Conservation (phyloP, 1,284 basidiomycete genomes). For the Erythrobasidium hasegawianum region DNA sequence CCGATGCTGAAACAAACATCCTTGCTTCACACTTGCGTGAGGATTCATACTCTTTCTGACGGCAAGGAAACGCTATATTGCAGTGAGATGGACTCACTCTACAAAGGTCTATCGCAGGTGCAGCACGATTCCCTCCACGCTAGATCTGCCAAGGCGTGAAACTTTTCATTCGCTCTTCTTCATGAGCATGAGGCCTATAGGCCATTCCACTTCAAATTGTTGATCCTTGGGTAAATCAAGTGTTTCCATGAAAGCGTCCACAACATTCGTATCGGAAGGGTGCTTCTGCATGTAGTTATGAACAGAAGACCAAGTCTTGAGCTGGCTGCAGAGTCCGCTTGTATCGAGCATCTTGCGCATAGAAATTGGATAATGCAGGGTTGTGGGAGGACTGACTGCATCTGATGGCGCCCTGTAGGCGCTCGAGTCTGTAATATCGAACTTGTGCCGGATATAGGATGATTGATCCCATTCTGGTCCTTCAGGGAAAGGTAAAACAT, state of each 20-base stretch:
- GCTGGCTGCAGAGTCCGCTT: slow-evolving; percentile 63
- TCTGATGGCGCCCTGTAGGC: slow-evolving; percentile 9
- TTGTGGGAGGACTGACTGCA: slow-evolving; percentile 2
- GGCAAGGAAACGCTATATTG: too few species aligned
- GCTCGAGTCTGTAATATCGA: slow-evolving; percentile 9
- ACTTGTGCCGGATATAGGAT: slow-evolving; percentile 17
- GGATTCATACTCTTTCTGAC: too few species aligned
- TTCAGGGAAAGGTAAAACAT: slow-evolving; percentile 13
- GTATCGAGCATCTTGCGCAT: slow-evolving; percentile 63
- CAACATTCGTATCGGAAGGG: not conserved
- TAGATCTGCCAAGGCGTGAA: too few species aligned
- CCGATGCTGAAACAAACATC: too few species aligned
- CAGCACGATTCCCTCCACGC: too few species aligned
- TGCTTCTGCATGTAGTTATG: slow-evolving; percentile 62
- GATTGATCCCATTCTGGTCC: slow-evolving; percentile 2
- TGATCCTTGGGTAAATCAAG: slow-evolving; percentile 2
- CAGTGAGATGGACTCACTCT: too few species aligned
- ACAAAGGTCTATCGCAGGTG: too few species aligned
- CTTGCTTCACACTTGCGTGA: too few species aligned
- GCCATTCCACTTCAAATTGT: slow-evolving; percentile 17
- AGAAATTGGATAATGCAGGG: slow-evolving; percentile 50
- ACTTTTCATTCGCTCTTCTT: not conserved
- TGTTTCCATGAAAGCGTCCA: slow-evolving; percentile 12
- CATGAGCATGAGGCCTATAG: slow-evolving; percentile 19
- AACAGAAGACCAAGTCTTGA: slow-evolving; percentile 68